A percentile compares a stretch with the other conserved stretches of the same genome.
These are phyloP conservation scores for Penicillium maclennaniae DNA, from an alignment of 495 filamentous ascomycete genomes.

Conservation along the genomic window DNA sequence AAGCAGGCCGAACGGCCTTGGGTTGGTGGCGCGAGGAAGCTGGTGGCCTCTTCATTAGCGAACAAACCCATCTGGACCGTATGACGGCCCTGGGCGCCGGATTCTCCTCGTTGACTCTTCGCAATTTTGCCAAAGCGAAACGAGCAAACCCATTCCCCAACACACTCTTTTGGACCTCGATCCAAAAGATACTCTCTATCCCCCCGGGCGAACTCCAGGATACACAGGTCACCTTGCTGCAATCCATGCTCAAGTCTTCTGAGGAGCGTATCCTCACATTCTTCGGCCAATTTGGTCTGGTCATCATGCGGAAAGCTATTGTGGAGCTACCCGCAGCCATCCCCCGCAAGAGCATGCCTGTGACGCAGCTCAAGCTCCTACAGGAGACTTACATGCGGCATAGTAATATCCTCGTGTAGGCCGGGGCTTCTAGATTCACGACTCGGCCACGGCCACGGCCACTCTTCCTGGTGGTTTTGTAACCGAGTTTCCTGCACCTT, in stretches of 20 bases:
- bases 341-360: slow-evolving; percentile 48
- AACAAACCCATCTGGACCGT: slow-evolving; percentile 68
- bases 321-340: slow-evolving; percentile 61
- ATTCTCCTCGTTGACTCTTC: slow-evolving; percentile 72
- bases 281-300: slow-evolving; percentile 69
- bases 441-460: not conserved
- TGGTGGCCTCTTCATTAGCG: slow-evolving; percentile 51
- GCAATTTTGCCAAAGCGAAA: slow-evolving; percentile 68
- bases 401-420: slow-evolving; percentile 52
- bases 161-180: slow-evolving; percentile 70
- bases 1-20: slow-evolving; percentile 60
- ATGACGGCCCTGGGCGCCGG: slow-evolving; percentile 85
- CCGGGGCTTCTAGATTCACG: not conserved
- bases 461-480: not conserved
- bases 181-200: slow-evolving; percentile 70
- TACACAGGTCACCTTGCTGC: slow-evolving; percentile 76
- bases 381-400: slow-evolving; percentile 56
- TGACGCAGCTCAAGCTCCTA: slow-evolving; percentile 56
- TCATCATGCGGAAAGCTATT: slow-evolving; percentile 59
- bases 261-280: slow-evolving; percentile 68
- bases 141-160: slow-evolving; percentile 75
- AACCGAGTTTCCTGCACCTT: not conserved
- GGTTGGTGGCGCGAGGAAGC: slow-evolving; percentile 67
- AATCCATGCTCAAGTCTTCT: slow-evolving; percentile 68
- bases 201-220: slow-evolving; percentile 61